Conservation (phyloP, 2,329 filamentous ascomycete species). For the Ophidiomyces ophidiicola region DNA sequence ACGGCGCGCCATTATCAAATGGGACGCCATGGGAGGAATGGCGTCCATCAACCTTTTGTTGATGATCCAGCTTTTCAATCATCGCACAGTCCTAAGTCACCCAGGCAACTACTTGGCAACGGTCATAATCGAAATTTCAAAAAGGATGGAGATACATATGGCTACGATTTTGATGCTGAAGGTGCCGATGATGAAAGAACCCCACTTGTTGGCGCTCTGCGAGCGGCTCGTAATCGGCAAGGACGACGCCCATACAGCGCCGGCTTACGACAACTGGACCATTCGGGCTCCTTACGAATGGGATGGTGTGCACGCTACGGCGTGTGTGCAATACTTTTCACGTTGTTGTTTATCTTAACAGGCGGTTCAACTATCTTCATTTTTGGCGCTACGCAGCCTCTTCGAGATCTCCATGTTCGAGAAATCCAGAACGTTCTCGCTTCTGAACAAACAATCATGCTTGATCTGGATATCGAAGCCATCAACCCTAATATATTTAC, state of each 20-base stretch:
- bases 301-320: slow-evolving; percentile 63
- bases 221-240: slow-evolving; percentile 46
- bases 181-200: slow-evolving; percentile 79
- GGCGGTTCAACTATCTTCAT: slow-evolving; percentile 81
- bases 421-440: slow-evolving; percentile 82
- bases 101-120: slow-evolving; percentile 42
- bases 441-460: slow-evolving; percentile 87
- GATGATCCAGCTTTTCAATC: slow-evolving; percentile 60
- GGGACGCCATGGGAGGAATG: slow-evolving; percentile 62
- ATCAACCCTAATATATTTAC: slow-evolving; percentile 88
- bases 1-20: slow-evolving; percentile 68
- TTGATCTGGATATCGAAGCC: slow-evolving; percentile 77
- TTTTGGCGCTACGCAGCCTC: slow-evolving; percentile 78
- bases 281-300: slow-evolving; percentile 53
- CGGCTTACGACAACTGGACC: slow-evolving; percentile 59
- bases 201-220: slow-evolving; percentile 59
- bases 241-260: slow-evolving; percentile 43
- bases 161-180: slow-evolving; percentile 72
- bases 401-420: slow-evolving; percentile 64
- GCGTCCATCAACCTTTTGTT: slow-evolving; percentile 57
- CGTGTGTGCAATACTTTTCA: slow-evolving; percentile 72
- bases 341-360: slow-evolving; percentile 68
- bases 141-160: slow-evolving; percentile 51
- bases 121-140: slow-evolving; percentile 44
- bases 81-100: slow-evolving; percentile 52